phyloP scores from a whole-genome alignment of 768 basidiomycete species.

The Leccinum pellstonianum region DNA sequence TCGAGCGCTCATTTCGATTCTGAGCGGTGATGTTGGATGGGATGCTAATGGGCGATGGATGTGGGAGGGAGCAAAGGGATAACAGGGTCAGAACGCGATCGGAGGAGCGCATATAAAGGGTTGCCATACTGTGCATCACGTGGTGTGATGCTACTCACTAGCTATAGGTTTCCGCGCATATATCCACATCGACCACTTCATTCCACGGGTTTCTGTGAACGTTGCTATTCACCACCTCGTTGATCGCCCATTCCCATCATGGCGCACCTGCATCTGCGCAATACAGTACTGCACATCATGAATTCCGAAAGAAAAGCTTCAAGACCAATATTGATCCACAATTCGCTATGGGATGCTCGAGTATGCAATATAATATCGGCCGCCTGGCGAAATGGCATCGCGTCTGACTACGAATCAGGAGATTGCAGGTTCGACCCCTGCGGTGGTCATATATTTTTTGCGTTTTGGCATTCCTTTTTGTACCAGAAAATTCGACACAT shows the following conservation, averaged over 20 bases:
- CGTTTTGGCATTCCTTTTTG: no score
- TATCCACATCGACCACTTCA: no score
- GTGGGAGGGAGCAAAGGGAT: neutral
- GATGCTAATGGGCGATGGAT: neutral
- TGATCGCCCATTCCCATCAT: no score
- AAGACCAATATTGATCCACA: no score
- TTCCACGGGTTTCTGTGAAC: no score
- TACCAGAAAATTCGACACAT: no score
- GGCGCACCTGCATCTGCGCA: no score
- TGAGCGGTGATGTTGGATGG: neutral
- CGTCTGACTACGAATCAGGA: conserved; percentile 94
- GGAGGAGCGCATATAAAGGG: conserved; percentile 4
- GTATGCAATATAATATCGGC: conserved; percentile 34
- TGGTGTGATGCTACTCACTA: conserved; percentile 3
- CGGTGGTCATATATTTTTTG: conserved; percentile 24
- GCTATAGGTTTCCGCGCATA: no score
- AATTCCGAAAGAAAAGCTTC: no score
- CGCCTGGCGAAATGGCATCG: conserved; percentile 93
- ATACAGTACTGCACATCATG: no score
- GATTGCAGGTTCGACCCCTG: conserved; percentile 92
- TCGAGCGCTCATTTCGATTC: conserved; percentile 24
- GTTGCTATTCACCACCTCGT: no score
- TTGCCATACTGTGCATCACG: conserved; percentile 5
- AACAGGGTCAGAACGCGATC: neutral
- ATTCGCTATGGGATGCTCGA: no score